Evolutionary conservation across 106 monocot species (phyloP).

Genomic region (Acanthochlamys bracteata): DNA sequence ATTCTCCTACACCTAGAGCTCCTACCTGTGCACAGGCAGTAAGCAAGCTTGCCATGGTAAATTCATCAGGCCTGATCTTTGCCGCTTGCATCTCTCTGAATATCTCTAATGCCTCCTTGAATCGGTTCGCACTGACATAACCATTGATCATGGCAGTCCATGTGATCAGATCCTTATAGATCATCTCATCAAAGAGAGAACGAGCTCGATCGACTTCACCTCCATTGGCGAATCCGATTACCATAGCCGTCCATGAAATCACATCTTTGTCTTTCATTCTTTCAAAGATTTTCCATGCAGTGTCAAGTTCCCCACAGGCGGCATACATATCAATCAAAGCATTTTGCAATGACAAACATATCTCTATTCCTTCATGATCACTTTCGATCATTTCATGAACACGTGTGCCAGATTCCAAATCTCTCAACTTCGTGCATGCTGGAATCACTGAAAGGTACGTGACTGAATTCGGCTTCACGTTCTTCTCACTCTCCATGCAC

Average conservation of each 20-base stretch:
- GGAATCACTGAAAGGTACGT: conserved; percentile 38
- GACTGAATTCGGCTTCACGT: conserved; percentile 18
- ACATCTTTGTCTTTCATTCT: conserved; percentile 32
- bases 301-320: conserved; percentile 27
- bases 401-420: conserved; percentile 30
- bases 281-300: conserved; percentile 39
- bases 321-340: conserved; percentile 58
- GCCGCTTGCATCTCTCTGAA: conserved; percentile 41
- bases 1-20: conserved; percentile 56
- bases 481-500: conserved; percentile 29
- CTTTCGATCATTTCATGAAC: conserved; percentile 27
- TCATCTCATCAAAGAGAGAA: conserved; percentile 50
- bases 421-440: conserved; percentile 41
- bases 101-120: conserved; percentile 49
- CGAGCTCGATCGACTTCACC: conserved; percentile 47
- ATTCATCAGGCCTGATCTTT: conserved; percentile 33
- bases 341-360: conserved; percentile 28
- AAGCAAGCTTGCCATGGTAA: conserved; percentile 58
- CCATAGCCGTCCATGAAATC: conserved; percentile 45
- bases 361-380: conserved; percentile 3
- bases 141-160: conserved; percentile 70
- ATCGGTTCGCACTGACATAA: conserved; percentile 30
- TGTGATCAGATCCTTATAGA: conserved; percentile 40
- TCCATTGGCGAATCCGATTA: conserved; percentile 29
- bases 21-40: conserved; percentile 79